Percentiles rank a stretch among this genome's conserved stretches.
phyloP scores from a whole-genome alignment of 768 basidiomycete species.

The Bullera alba region DNA sequence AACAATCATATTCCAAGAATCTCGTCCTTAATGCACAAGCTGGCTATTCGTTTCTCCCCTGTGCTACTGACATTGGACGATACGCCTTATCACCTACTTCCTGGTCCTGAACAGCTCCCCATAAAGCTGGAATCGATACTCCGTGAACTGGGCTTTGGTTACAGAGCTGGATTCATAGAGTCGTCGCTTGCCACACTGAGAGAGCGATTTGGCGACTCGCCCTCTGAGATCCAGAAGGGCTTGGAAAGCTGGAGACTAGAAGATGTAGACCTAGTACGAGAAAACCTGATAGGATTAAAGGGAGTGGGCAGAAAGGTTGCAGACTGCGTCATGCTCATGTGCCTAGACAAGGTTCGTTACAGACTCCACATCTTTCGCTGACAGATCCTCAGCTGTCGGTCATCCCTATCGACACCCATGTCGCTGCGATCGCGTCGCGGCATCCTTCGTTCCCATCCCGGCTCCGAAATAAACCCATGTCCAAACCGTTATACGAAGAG shows the following conservation, averaged over 20 bases:
- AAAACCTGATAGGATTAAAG: constrained; percentile 68
- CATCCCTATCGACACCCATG: constrained; percentile 93
- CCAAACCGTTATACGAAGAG: constrained; percentile 38
- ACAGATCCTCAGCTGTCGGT: constrained; percentile 64
- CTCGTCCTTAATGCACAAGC: constrained; percentile 79
- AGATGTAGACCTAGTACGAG: constrained; percentile 58
- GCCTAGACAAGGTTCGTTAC: constrained; percentile 67
- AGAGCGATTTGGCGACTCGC: constrained; percentile 12
- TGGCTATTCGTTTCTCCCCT: constrained; percentile 70
- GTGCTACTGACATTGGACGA: constrained; percentile 55
- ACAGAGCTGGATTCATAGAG: constrained; percentile 80
- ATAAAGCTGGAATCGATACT: constrained; percentile 57
- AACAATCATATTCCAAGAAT: constrained; percentile 96
- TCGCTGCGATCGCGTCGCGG: constrained; percentile 69
- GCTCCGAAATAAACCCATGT: constrained; percentile 38
- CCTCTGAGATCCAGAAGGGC: constrained; percentile 21
- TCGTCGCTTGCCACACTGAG: constrained; percentile 31
- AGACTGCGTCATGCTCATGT: constrained; percentile 89
- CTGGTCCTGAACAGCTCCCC: constrained; percentile 50
- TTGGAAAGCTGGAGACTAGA: constrained; percentile 44
- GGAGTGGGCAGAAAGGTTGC: constrained; percentile 97
- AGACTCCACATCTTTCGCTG: neutral
- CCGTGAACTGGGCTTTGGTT: constrained; percentile 85
- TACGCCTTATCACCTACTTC: constrained; percentile 69
- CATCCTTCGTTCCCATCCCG: constrained; percentile 41